phyloP scores from a whole-genome alignment of 192 early-diverging fungal species.

The Spinellus fusiger region DNA sequence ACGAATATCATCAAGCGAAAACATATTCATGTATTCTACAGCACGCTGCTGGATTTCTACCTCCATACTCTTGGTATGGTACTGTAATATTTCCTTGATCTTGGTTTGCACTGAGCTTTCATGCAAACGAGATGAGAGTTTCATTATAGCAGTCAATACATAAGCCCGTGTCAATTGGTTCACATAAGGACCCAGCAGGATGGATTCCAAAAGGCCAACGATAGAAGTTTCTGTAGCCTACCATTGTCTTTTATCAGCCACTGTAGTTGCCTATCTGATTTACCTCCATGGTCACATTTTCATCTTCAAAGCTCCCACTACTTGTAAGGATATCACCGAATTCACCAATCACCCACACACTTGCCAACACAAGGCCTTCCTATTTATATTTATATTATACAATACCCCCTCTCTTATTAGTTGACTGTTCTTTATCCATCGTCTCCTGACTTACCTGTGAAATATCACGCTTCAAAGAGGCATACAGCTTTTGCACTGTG shows the following conservation, averaged over 20 bases:
- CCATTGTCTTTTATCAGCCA: not conserved
- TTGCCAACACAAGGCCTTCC: conserved; percentile 85
- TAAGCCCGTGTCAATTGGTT: conserved; percentile 77
- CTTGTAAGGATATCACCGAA: conserved; percentile 88
- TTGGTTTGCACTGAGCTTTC: conserved; percentile 33
- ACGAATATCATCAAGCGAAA: conserved; percentile 67
- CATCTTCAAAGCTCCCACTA: conserved; percentile 63
- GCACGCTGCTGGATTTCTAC: conserved; percentile 94
- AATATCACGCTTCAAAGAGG: conserved; percentile 73
- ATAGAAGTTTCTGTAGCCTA: conserved; percentile 69
- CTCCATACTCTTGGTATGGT: conserved; percentile 67
- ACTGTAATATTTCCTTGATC: conserved; percentile 55
- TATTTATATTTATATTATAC: conserved; percentile 40
- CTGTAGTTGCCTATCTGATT: not conserved
- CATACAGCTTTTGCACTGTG: conserved; percentile 83
- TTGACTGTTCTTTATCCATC: not conserved
- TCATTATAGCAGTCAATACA: conserved; percentile 81
- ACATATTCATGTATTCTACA: conserved; percentile 81
- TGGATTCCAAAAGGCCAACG: conserved; percentile 62
- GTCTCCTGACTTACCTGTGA: conserved; percentile 35
- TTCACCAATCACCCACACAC: conserved; percentile 94
- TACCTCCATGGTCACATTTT: conserved; percentile 53
- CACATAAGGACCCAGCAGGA: conserved; percentile 77
- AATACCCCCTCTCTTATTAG: not conserved
- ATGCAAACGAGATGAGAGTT: conserved; percentile 79